Evolutionary conservation across 495 filamentous ascomycete genomes (phyloP), one percentile per base, ranked within the genome.

Genomic region (Collariella sp.): DNA sequence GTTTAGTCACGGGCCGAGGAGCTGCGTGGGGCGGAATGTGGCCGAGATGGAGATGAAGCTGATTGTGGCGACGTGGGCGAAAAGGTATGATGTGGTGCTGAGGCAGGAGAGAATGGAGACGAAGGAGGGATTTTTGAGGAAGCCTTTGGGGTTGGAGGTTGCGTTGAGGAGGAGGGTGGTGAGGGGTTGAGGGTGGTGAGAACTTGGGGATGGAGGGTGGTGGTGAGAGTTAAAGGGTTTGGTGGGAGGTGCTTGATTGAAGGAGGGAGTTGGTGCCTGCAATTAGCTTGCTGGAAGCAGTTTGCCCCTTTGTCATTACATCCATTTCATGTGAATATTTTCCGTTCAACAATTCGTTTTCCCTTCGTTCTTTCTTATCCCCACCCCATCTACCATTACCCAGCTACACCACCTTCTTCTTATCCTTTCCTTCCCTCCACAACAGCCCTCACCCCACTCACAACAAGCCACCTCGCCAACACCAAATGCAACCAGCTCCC

Each of bases 1-100:
- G 0, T 96, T 96, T 67, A 84, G 80, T 55, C 79, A 86, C 45
- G 90, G 90, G 0, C 89, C 90, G 2, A 70, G 89, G 16, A 79
- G 84, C 5, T 95, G 89, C 58, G 87, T 95, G 15, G 89, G 89
- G 0, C 68, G 88, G 44, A 93, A 91, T 65, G 85, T 96, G 18
- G 90, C 90, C 0, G 90, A 95, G 78, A 94, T 96, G 89, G 90
- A 95, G 67, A 74, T 96, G 71, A 82, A 84, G 57, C 76, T 91
- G 45, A 93, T 94, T 53, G 83, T 83, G 36, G 79, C 78, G 3
- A 88, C 86, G 15, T 86, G 91, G 64, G 87, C 86, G 66, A 68
- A 82, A 24, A 68, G 86, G 50, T 96, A 87, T 63, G 82, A 88
- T 24, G 89, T 91, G 62, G 74, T 80, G 59, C 65, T 91, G 40